Evolutionary conservation across 371 early-diverging fungal genomes (phyloP).

Genomic region (Rhizomucor pusillus): DNA sequence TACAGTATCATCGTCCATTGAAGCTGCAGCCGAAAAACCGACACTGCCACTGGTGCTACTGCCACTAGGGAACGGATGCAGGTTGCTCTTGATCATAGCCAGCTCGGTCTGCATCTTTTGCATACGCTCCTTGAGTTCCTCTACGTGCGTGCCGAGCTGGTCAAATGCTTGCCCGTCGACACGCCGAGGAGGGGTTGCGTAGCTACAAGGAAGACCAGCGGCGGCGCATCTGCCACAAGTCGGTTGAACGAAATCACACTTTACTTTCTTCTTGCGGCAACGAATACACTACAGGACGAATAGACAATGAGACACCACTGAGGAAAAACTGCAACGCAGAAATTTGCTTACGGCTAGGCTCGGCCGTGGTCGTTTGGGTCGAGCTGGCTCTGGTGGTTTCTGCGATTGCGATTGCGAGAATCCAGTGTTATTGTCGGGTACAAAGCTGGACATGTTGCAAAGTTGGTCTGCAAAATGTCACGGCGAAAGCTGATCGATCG

Average conservation of each 20-base stretch:
- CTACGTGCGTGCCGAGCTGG: constrained; percentile 48
- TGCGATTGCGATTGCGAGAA: constrained; percentile 13
- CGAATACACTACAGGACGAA: constrained; percentile 39
- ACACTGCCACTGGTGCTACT: constrained; percentile 3
- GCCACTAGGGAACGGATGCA: constrained; percentile 36
- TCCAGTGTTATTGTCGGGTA: constrained; percentile 10
- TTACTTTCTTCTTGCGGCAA: constrained; percentile 65
- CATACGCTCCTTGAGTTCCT: constrained; percentile 49
- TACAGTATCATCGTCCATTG: constrained; percentile 13
- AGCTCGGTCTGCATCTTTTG: constrained; percentile 46
- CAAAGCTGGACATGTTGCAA: constrained; percentile 10
- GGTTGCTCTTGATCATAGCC: constrained; percentile 49
- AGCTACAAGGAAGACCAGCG: constrained; percentile 49
- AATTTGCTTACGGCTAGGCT: constrained; percentile 19
- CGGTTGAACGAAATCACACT: constrained; percentile 64
- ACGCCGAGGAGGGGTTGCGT: constrained; percentile 51
- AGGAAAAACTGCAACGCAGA: background rate
- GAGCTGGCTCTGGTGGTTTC: constrained; percentile 17
- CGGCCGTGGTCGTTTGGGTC: constrained; percentile 19
- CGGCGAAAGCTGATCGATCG: no score
- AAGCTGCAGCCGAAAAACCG: constrained; percentile 7
- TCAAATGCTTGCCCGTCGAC: constrained; percentile 60
- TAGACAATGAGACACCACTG: constrained; percentile 3
- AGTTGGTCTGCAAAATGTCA: no score
- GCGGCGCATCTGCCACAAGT: constrained; percentile 58